Conservation (phyloP, 352 stramenopile species). For the Pythium apleroticum region DNA sequence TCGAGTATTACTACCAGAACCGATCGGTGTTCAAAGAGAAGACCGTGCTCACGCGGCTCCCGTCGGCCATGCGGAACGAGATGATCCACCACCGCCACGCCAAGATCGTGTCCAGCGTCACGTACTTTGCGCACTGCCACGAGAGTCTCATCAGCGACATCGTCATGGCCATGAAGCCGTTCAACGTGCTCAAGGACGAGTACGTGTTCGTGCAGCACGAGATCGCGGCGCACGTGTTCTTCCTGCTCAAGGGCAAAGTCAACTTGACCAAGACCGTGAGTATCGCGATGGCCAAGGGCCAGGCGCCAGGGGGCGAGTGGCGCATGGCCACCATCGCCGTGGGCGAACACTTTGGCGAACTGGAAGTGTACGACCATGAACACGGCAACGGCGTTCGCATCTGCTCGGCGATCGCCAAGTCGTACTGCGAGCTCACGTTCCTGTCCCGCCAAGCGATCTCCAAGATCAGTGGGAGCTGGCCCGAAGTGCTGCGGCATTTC, state of each 20-base stretch:
- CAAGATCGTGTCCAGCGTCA: slow-evolving; percentile 67
- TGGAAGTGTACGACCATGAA: slow-evolving; percentile 82
- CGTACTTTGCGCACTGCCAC: slow-evolving; percentile 73
- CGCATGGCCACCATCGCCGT: slow-evolving; percentile 42
- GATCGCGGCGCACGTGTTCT: slow-evolving; percentile 84
- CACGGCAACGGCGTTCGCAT: slow-evolving; percentile 85
- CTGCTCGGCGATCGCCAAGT: slow-evolving; percentile 73
- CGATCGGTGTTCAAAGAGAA: slow-evolving; percentile 82
- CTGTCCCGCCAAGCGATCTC: slow-evolving; percentile 70
- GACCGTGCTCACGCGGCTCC: slow-evolving; percentile 61
- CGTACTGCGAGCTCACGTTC: slow-evolving; percentile 81
- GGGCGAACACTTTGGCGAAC: slow-evolving; percentile 83
- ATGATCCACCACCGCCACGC: slow-evolving; percentile 81
- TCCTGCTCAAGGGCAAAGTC: slow-evolving; percentile 76
- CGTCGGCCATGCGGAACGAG: slow-evolving; percentile 76
- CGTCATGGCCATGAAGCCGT: slow-evolving; percentile 81
- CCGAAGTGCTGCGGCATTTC: slow-evolving; percentile 73
- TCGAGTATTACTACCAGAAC: slow-evolving; percentile 87
- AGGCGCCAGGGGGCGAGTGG: slow-evolving; percentile 35
- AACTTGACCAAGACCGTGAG: slow-evolving; percentile 57
- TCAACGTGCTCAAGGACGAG: slow-evolving; percentile 71
- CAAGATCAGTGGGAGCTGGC: slow-evolving; percentile 74
- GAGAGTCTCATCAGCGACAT: slow-evolving; percentile 84
- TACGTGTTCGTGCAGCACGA: slow-evolving; percentile 81
- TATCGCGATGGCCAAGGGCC: slow-evolving; percentile 30